Base-by-base conservation (phyloP, 2,329 filamentous ascomycete genomes). In the Aspergillus piperis region DNA sequence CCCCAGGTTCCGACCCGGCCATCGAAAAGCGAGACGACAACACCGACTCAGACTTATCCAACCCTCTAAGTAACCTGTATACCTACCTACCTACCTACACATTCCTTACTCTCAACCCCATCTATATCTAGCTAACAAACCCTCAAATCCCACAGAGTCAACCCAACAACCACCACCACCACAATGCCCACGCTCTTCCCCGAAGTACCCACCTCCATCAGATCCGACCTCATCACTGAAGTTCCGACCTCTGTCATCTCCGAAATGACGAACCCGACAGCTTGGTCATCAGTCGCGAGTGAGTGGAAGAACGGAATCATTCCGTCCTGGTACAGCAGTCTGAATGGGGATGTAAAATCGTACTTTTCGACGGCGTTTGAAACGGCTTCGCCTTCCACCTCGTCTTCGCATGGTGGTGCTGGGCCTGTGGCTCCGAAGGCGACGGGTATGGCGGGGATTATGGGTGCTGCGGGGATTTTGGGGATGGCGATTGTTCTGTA, bases 271-370 rank as follows among this genome's bases (percentile, higher is more conserved):
- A 64, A 70, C 52, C 63, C 66, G 4, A 44, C 60, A 4, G 62
- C 62, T 15, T 59, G 58, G 19, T 66, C 64, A 2, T 68, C 69
- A 1, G 30, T 75, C n/a, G 42, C 63, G 21, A 64, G 60, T 30
- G 70, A 68, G 13, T 61, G 67, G 39, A 41, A 64, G 10, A 58
- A 65, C n/a, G 69, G 70, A 23, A 58, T 68, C 48, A 66, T 60
- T 8, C 70, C 71, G 1, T 54, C 52, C 23, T 73, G 72, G 72
- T 74, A 71, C 47, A 58, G 63, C 27, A 58, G 62, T 10, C 65
- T 75, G 2, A 71, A 71, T 3, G 47, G 60, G 15, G 65, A 63
- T 21, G 70, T 71, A 48, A 68, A 75, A 62, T 68, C 59, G 39
- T 71, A 69, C 57, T 15, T 70, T 15, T 59, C 65, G 10, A 57